Evolutionary conservation across 768 basidiomycete genomes (phyloP), one percentile per base, ranked within the genome.

Genomic region (Butyriboletus loyo): DNA sequence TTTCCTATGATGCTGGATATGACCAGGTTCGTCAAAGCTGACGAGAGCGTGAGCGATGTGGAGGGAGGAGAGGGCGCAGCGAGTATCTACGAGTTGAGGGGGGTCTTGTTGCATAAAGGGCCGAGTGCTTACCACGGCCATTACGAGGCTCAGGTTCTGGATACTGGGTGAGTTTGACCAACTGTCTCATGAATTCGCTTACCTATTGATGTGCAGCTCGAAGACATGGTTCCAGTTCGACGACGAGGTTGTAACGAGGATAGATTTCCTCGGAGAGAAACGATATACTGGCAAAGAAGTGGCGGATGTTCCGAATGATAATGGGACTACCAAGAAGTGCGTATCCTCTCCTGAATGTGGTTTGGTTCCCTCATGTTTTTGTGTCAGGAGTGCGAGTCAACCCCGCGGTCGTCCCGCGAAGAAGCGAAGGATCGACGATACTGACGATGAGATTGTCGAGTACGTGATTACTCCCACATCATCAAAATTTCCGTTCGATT

Each of bases 51-150:
- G 35, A 34, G 65, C 34, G 57, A 62, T 38, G 54, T 45, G 25
- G 38, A 54, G 28, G 58, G 43, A 37, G 38, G 22, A n/a, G 52
- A 65, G 4, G 60, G 63, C 47, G 31, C 52, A 22, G 55, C 67
- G 24, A 70, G 76, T 39, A 54, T 80, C n/a, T 98, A 98, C 61
- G 88, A 95, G 46, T 71, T 98, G 44, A 80, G 85, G 46, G 95
- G 90, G 4, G 83, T 98, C 10, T 72, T 98, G 11, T 69, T 92
- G 52, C 96, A 98, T 72, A 92, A 91, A 64, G 96, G 96, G 5
- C 61, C 80, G n/a, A 94, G 90, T 66, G 96, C 95, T 30, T 89
- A 97, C 72, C 86, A 89, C 58, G 91, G 91, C 5, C 90, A 93
- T 66, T 93, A 94, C 63, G 88, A 90, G 66, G 89, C 88, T 14